Conservation (phyloP, 495 filamentous ascomycete genomes). For the Talaromyces liani region DNA sequence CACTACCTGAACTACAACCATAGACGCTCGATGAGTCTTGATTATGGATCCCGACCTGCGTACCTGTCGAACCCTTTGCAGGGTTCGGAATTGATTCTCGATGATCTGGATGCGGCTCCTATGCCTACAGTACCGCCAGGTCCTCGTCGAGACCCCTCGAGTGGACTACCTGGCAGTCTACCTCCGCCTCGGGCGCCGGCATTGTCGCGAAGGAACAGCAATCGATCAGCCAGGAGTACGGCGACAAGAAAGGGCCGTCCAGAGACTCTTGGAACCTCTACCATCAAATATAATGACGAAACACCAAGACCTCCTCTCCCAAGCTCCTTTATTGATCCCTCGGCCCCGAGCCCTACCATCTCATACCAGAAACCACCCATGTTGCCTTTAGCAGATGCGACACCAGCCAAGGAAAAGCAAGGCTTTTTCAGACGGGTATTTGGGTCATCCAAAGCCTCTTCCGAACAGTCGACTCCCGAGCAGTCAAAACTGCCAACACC, state of each 20-base stretch:
- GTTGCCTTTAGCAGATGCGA: slow-evolving; percentile 23
- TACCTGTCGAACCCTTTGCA: slow-evolving; percentile 20
- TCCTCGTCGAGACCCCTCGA: slow-evolving; percentile 49
- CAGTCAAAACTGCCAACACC: slow-evolving; percentile 7
- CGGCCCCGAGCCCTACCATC: slow-evolving; percentile 47
- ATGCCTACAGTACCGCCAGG: slow-evolving; percentile 81
- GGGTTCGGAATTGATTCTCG: slow-evolving; percentile 23
- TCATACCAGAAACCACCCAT: slow-evolving; percentile 42
- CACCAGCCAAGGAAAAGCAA: slow-evolving; percentile 54
- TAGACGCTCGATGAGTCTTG: slow-evolving; percentile 71
- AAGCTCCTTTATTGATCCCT: slow-evolving; percentile 18
- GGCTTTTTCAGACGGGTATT: slow-evolving; percentile 95
- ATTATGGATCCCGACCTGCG: slow-evolving; percentile 45
- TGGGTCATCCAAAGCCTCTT: slow-evolving; percentile 42
- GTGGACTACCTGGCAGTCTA: slow-evolving; percentile 19
- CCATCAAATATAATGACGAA: slow-evolving; percentile 16
- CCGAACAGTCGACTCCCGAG: slow-evolving; percentile 18
- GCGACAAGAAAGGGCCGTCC: slow-evolving; percentile 23
- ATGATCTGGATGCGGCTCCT: slow-evolving; percentile 75
- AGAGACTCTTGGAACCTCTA: slow-evolving; percentile 33
- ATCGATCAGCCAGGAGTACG: slow-evolving; percentile 52
- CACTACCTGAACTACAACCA: slow-evolving; percentile 52
- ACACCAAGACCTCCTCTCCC: slow-evolving; percentile 6
- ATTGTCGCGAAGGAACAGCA: slow-evolving; percentile 50
- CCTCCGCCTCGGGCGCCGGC: slow-evolving; percentile 32